A percentile compares a stretch with the other conserved stretches of the same genome.
These are phyloP conservation scores for Chaetomium globosum DNA, from an alignment of 2,329 filamentous ascomycete genomes.

Conservation along the genomic window DNA sequence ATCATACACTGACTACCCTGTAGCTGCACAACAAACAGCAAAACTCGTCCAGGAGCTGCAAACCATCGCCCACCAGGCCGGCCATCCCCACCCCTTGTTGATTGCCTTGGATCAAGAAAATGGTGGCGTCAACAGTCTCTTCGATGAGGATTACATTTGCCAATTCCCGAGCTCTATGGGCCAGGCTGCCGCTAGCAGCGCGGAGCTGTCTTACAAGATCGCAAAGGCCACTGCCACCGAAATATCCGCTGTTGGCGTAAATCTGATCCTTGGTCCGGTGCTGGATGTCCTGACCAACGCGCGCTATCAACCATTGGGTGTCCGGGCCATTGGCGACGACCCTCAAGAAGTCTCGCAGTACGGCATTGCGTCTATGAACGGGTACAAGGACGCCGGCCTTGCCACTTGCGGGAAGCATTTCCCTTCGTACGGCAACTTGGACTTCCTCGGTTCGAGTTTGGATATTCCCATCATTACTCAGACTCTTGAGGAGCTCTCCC, in stretches of 20 bases:
- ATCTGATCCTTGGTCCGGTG: slow-evolving; percentile 91
- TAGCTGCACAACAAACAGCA: slow-evolving; percentile 89
- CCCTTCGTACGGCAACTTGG: slow-evolving; percentile 91
- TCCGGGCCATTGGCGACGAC: slow-evolving; percentile 87
- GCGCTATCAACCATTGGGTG: slow-evolving; percentile 85
- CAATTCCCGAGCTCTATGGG: slow-evolving; percentile 98
- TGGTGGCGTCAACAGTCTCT: slow-evolving; percentile 94
- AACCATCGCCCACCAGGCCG: slow-evolving; percentile 85
- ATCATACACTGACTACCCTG: slow-evolving; percentile 29
- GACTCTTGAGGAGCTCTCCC: slow-evolving; percentile 84
- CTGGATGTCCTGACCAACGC: slow-evolving; percentile 93
- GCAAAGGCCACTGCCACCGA: slow-evolving; percentile 93
- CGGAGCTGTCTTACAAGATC: slow-evolving; percentile 82
- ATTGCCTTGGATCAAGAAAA: slow-evolving; percentile 97
- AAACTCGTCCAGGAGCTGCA: slow-evolving; percentile 87
- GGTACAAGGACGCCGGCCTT: slow-evolving; percentile 87
- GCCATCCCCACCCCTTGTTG: slow-evolving; percentile 83
- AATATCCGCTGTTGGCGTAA: slow-evolving; percentile 88
- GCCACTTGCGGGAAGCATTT: slow-evolving; percentile 95
- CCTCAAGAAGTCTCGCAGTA: slow-evolving; percentile 94
- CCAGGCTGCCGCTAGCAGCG: slow-evolving; percentile 85
- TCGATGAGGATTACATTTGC: slow-evolving; percentile 92
- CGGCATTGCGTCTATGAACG: slow-evolving; percentile 85
- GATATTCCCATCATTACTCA: slow-evolving; percentile 96
- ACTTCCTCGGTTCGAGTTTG: slow-evolving; percentile 86